These are phyloP conservation scores for Aspergillus luchuensis DNA, from an alignment of 2,329 filamentous ascomycete species.

Conservation along the genomic window DNA sequence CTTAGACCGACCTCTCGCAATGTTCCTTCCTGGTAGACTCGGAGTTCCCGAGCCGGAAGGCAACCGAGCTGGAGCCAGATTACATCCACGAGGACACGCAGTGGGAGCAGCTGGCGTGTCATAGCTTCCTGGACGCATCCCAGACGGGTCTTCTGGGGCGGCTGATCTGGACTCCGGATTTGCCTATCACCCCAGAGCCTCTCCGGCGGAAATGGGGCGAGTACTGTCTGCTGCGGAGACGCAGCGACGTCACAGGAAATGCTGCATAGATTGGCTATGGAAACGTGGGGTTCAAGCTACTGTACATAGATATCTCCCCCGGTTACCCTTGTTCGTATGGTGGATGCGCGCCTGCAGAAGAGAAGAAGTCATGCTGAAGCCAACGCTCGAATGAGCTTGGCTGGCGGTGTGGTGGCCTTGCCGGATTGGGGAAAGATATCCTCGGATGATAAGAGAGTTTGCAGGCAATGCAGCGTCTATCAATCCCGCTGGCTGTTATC, in stretches of 20 bases:
- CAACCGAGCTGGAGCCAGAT: constrained; percentile 74
- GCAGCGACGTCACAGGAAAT: constrained; percentile 14
- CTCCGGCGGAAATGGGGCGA: constrained; percentile 78
- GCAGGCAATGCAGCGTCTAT: too few species aligned
- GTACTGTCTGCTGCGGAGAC: constrained; percentile 78
- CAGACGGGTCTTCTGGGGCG: constrained; percentile 73
- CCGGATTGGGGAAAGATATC: constrained; percentile 43
- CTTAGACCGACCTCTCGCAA: constrained; percentile 64
- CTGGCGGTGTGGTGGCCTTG: constrained; percentile 27
- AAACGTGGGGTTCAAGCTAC: not conserved
- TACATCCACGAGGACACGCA: constrained; percentile 71
- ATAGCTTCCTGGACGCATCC: constrained; percentile 76
- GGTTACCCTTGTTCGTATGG: constrained; percentile 18
- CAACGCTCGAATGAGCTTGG: not conserved
- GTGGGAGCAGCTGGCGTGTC: constrained; percentile 78
- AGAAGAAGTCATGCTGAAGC: not conserved
- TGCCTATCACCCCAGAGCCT: constrained; percentile 66
- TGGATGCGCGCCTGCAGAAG: constrained; percentile 16
- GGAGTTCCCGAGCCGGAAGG: constrained; percentile 63
- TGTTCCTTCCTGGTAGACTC: constrained; percentile 90
- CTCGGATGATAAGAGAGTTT: constrained; percentile 13
- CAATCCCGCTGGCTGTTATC: too few species aligned
- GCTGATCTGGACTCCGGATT: constrained; percentile 78
- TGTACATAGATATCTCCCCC: constrained; percentile 7
- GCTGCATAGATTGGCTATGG: not conserved